Evolutionary conservation across 192 early-diverging fungal genomes (phyloP).

Genomic region (Coemansia aciculifera): DNA sequence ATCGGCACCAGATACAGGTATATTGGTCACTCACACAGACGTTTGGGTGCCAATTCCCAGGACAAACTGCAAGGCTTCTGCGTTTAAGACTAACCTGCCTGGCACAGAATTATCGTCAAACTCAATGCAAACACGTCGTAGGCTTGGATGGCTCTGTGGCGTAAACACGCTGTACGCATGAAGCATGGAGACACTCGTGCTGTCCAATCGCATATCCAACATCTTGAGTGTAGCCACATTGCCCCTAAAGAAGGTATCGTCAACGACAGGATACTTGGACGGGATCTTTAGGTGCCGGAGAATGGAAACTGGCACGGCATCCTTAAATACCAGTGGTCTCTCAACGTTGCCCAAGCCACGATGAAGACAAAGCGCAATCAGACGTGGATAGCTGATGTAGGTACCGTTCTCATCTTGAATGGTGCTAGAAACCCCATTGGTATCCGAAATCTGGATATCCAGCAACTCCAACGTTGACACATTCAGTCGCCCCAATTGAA

Average conservation of each 20-base stretch:
- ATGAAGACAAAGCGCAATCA: background rate
- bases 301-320: background rate
- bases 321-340: background rate
- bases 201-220: no score
- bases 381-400: background rate
- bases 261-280: background rate
- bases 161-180: background rate
- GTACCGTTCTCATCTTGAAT: background rate
- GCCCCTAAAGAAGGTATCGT: background rate
- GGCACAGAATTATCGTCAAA: no score
- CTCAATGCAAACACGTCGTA: background rate
- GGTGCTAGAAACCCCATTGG: background rate
- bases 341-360: no score
- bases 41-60: background rate
- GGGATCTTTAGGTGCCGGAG: background rate
- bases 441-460: background rate
- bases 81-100: background rate
- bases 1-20: background rate
- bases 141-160: background rate
- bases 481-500: background rate
- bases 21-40: background rate
- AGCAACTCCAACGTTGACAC: background rate
- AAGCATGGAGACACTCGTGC: no score
- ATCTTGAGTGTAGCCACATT: background rate
- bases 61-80: background rate